phyloP scores from a whole-genome alignment of 768 basidiomycete genomes.

The Boletus pseudopeckii region DNA sequence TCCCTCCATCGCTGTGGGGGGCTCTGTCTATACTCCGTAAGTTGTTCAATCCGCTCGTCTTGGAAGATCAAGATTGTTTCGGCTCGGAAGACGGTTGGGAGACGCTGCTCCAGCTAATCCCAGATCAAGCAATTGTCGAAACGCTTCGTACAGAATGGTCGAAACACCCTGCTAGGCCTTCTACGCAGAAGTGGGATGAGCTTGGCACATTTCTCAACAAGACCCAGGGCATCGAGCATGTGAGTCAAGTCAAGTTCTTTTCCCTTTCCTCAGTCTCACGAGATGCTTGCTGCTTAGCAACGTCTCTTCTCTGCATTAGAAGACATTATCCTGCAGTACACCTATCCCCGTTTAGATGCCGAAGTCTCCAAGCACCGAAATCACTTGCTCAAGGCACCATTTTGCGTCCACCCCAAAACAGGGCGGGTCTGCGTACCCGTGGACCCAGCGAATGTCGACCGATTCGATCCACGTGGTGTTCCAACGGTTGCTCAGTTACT shows the following conservation, averaged over 20 bases:
- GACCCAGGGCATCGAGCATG: conserved; percentile 22
- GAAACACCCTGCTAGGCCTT: conserved; percentile 47
- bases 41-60: conserved; percentile 63
- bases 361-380: conserved; percentile 98
- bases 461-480: conserved; percentile 80
- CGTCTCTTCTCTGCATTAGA: conserved; percentile 57
- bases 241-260: conserved; percentile 21
- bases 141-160: conserved; percentile 60
- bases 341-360: conserved; percentile 92
- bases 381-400: conserved; percentile 96
- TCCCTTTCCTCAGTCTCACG: neutral
- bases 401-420: conserved; percentile 95
- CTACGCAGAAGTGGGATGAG: conserved; percentile 73
- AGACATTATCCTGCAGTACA: conserved; percentile 90
- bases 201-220: conserved; percentile 42
- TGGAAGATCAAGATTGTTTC: conserved; percentile 87
- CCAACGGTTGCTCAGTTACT: conserved; percentile 88
- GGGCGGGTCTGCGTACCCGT: conserved; percentile 94
- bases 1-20: conserved; percentile 73
- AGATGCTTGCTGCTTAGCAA: conserved; percentile 1
- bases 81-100: conserved; percentile 66
- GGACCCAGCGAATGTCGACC: conserved; percentile 67
- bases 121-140: conserved; percentile 51
- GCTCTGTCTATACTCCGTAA: conserved; percentile 49
- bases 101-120: conserved; percentile 68